These are phyloP conservation scores for Cardamine occulta DNA, from an alignment of 345 rosid genomes.

Conservation along the genomic window DNA sequence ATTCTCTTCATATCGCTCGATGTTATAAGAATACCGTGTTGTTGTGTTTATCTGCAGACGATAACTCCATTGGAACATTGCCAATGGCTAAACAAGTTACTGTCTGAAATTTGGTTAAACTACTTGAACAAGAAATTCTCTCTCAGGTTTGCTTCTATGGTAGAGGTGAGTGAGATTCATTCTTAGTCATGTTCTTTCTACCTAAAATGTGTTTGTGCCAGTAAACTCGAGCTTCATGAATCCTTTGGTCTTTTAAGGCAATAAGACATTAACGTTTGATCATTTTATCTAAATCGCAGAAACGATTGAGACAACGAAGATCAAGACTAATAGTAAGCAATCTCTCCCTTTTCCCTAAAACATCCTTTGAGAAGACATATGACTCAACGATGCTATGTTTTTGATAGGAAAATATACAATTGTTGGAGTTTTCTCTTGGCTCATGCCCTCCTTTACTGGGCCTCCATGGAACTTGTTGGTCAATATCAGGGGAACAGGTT, in stretches of 20 bases:
- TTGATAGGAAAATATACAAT: conserved; percentile 75
- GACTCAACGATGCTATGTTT: conserved; percentile 28
- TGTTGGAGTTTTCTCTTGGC: conserved; percentile 88
- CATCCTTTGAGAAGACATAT: neutral
- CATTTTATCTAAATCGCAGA: conserved; percentile 54
- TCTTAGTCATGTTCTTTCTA: conserved; percentile 2
- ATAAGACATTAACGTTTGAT: conserved; percentile 4
- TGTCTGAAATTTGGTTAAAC: conserved; percentile 80
- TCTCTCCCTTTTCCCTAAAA: conserved; percentile 20
- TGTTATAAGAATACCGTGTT: conserved; percentile 8
- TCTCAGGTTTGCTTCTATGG: conserved; percentile 66
- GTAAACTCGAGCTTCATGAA: neutral
- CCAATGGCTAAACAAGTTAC: conserved; percentile 91
- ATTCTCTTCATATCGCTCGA: conserved; percentile 10
- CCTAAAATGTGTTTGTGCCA: neutral
- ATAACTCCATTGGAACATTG: conserved; percentile 89
- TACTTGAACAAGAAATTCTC: conserved; percentile 74
- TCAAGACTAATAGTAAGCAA: conserved; percentile 78
- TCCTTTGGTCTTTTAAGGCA: neutral
- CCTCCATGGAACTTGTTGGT: conserved; percentile 83
- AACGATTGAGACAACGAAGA: conserved; percentile 73
- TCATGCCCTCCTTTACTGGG: conserved; percentile 77
- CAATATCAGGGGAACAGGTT: conserved; percentile 86
- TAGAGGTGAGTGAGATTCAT: conserved; percentile 64
- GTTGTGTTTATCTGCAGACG: conserved; percentile 55